Evolutionary conservation across 2,329 filamentous ascomycete genomes (phyloP).

Genomic region (Arthroderma uncinatum): DNA sequence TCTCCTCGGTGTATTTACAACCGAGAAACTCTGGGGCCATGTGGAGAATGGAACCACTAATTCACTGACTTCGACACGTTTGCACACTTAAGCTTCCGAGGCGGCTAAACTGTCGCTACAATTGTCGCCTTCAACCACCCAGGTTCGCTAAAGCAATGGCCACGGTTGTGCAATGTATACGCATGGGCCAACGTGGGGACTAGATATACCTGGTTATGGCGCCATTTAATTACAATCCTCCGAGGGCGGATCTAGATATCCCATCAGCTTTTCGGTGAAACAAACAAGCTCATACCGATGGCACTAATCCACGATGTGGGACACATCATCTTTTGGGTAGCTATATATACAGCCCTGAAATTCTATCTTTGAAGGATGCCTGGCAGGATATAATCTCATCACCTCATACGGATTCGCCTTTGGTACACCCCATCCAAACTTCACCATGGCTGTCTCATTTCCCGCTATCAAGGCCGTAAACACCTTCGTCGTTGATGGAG

Average conservation of each 20-base stretch:
- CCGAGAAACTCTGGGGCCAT: neutral
- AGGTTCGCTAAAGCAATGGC: neutral
- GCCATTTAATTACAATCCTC: neutral
- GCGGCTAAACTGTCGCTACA: neutral
- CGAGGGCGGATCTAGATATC: neutral
- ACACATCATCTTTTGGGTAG: neutral
- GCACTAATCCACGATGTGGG: neutral
- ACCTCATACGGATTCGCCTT: neutral
- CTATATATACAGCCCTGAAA: neutral
- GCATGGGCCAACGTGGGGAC: neutral
- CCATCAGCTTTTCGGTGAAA: neutral
- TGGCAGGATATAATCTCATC: too few species aligned
- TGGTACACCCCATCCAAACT: neutral
- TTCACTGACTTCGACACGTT: neutral
- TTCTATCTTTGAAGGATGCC: neutral
- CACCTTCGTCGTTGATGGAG: slow-evolving; percentile 38
- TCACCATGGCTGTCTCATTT: slow-evolving; percentile 20
- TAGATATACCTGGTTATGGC: neutral
- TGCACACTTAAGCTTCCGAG: neutral
- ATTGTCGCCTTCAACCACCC: neutral
- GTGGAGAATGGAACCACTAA: slow-evolving; percentile 2
- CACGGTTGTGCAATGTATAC: neutral
- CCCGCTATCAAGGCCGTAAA: slow-evolving; percentile 37
- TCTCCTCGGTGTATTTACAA: slow-evolving; percentile 1
- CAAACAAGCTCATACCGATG: neutral